These are phyloP conservation scores for Lathyrus tuberosus DNA, from an alignment of 306 rosid species.

Conservation along the genomic window DNA sequence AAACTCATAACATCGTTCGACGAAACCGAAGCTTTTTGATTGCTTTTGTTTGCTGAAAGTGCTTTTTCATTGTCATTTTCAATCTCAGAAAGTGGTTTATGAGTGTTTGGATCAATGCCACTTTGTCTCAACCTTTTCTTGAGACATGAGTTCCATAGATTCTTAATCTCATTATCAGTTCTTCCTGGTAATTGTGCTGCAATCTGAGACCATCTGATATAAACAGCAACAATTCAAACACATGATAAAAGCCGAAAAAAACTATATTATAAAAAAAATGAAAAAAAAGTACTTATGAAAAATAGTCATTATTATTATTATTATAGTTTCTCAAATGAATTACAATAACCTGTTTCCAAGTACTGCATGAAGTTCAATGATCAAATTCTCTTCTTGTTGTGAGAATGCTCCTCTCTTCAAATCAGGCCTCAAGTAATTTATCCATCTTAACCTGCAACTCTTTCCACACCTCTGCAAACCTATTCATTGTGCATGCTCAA, in stretches of 20 bases:
- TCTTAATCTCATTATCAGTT: conserved; percentile 92
- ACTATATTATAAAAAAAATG: not conserved
- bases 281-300: conserved; percentile 13
- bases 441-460: conserved; percentile 96
- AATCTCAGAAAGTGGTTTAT: conserved; percentile 69
- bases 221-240: not conserved
- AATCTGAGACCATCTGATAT: conserved; percentile 93
- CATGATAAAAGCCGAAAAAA: not conserved
- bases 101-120: conserved; percentile 93
- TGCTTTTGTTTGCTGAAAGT: conserved; percentile 45
- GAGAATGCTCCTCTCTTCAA: conserved; percentile 97
- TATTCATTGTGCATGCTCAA: conserved; percentile 29
- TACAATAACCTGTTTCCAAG: conserved; percentile 72
- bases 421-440: conserved; percentile 91
- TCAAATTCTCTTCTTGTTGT: conserved; percentile 86
- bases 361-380: conserved; percentile 86
- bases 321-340: not conserved
- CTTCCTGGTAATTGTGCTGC: conserved; percentile 95
- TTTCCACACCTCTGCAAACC: conserved; percentile 94
- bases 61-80: conserved; percentile 51
- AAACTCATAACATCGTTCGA: conserved; percentile 57
- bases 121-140: conserved; percentile 92
- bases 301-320: not conserved
- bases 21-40: conserved; percentile 55
- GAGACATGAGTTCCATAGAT: conserved; percentile 93